Base-by-base conservation (phyloP, 2,329 filamentous ascomycete species). In the Bipolaris bicolor region DNA sequence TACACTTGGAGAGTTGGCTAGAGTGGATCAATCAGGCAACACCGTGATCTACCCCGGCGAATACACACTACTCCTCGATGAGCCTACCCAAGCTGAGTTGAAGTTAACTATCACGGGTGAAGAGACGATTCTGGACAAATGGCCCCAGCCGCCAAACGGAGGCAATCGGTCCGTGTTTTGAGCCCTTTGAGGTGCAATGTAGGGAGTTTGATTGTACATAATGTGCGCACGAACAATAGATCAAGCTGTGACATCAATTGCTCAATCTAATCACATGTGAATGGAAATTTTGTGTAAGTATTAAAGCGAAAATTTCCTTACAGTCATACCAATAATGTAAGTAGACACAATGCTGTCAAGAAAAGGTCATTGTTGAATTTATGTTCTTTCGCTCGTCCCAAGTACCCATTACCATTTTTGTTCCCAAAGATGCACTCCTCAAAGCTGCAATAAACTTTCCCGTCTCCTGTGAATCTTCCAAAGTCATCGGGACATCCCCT, bases 1-100 rank as follows among this genome's bases (percentile, higher is more conserved):
- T 24, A 82, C 77, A 2, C 70, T 86, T 1, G 84, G 81, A 0
- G 79, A 76, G 22, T 64, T 87, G 36, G 80, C 81, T 1, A 73
- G 84, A 1, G 79, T 80, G 0, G 82, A 85, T 55, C 77, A 80
- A 39, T 72, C 70, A 2, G 85, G 84, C 0, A 80, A 83, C 58
- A 77, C 75, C 46, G 79, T 84, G 13, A 65, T 86, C 9, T 86
- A 83, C 67, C 84, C 83, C 0, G 84, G 83, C 0, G 76, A 76
- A 16, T 87, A 86, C 29, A 49, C 26, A 0, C 5, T 72, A 1
- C 22, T 69, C 34, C 44, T 72, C 13, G 70, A 71, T 47, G 60
- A 66, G 33, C 56, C 57, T n/a, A 75, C 77, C 1, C 64, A 77
- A 46, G 73, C 77, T 0, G 71, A 61, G 34, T 62, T 79, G 41